Evolutionary conservation across 257 asterid genomes (phyloP), one percentile per base, ranked within the genome.

Genomic region (Nicotiana benthamiana): DNA sequence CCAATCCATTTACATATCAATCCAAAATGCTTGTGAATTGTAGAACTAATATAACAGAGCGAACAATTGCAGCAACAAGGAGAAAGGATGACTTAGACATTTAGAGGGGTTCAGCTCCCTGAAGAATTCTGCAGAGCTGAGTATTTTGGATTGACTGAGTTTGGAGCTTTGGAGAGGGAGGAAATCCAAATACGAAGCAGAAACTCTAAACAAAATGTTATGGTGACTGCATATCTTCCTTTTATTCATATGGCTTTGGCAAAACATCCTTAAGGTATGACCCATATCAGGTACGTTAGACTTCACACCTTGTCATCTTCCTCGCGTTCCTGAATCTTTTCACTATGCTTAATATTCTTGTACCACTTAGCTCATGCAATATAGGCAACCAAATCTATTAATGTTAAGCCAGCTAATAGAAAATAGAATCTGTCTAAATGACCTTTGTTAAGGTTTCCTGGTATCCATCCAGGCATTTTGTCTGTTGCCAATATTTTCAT

Each of bases 401-500:
- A 88, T 2, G 98, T 96, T 67, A 94, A 67, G 4, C 92, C 96
- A 26, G 97, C 99, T 62, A 95, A 83, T 60, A 96, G 94, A 48
- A 94, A 96, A 82, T 89, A 96, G 68, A 96, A 94, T 72, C 92
- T 75, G 80, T 96, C 99, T 0, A 96, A 79, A 81, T 94, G 98
- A 0, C 99, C 99, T 75, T 82, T 87, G 89, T 96, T 92, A 9
- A 93, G 97, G 89, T 95, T 92, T 17, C 92, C 90, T 0, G 98
- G 98, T 59, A 96, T 96, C 99, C 99, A 96, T 48, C 99, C 99
- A 0, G 95, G 95, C 96, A 88, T 89, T 65, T 89, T 88, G 60
- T 92, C 97, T 13, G 53, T 86, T 0, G 94, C 86, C 0, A 98
- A 92, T 75, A 96, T 86, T 81, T 90, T 94, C 94, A 96, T 90